Conservation (phyloP, 371 early-diverging fungal genomes). For the Apophysomyces trapeziformis region DNA sequence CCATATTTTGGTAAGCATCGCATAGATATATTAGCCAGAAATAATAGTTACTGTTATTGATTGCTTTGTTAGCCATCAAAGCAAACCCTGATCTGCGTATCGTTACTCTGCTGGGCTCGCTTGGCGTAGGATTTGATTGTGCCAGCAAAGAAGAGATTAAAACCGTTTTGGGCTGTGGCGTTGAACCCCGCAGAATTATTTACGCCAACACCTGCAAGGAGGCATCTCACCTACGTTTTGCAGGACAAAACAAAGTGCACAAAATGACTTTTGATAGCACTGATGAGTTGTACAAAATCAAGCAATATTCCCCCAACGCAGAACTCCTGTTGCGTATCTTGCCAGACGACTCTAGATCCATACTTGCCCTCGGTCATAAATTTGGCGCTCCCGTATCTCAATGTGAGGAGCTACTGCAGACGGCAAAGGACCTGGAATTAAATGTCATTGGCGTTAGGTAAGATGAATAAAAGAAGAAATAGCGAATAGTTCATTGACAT, state of each 20-base stretch:
- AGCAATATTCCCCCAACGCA: conserved; percentile 79
- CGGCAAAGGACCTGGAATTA: conserved; percentile 82
- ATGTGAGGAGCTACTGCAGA: conserved; percentile 68
- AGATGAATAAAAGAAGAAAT: background rate
- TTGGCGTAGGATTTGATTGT: conserved; percentile 95
- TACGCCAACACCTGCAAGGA: conserved; percentile 99
- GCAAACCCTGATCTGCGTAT: conserved; percentile 93
- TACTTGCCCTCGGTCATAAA: conserved; percentile 94
- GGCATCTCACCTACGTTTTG: conserved; percentile 90
- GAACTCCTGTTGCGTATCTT: conserved; percentile 91
- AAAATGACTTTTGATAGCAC: conserved; percentile 98
- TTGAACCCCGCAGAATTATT: conserved; percentile 81
- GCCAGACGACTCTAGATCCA: conserved; percentile 91
- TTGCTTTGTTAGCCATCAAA: conserved; percentile 77
- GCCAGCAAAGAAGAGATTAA: conserved; percentile 88
- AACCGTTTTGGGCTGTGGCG: conserved; percentile 78
- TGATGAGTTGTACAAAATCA: conserved; percentile 95
- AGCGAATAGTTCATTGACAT: background rate
- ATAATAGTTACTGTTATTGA: background rate
- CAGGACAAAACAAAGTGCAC: conserved; percentile 73
- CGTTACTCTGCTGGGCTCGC: conserved; percentile 75
- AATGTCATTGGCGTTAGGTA: conserved; percentile 87
- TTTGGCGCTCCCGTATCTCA: conserved; percentile 89
- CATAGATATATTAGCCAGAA: background rate
- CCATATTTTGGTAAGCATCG: conserved; percentile 85